phyloP scores from a whole-genome alignment of 305 asterid species.

The Ruellia speciosa region DNA sequence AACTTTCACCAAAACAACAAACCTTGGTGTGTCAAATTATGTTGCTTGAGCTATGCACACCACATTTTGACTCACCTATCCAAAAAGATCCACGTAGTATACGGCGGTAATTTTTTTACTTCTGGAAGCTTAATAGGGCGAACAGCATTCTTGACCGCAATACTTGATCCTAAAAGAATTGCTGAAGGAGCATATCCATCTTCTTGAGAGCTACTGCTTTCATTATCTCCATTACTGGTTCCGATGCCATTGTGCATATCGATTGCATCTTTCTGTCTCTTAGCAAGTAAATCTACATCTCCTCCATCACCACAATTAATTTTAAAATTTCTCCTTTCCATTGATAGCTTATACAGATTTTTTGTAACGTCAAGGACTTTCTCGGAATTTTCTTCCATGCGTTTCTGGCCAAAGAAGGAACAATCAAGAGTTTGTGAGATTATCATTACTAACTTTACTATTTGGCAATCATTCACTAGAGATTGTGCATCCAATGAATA shows the following conservation, averaged over 20 bases:
- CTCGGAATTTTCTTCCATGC: slow-evolving; percentile 55
- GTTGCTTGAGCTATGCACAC: slow-evolving; percentile 19
- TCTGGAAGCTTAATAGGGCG: slow-evolving; percentile 79
- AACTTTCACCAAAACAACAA: slow-evolving; percentile 8
- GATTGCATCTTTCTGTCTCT: slow-evolving; percentile 80
- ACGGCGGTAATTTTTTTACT: slow-evolving; percentile 63
- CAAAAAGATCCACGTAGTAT: slow-evolving; percentile 80
- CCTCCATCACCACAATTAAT: slow-evolving; percentile 35
- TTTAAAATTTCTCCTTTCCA: slow-evolving; percentile 50
- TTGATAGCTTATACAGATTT: slow-evolving; percentile 42
- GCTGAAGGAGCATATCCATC: slow-evolving; percentile 86
- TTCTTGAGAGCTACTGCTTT: slow-evolving; percentile 58
- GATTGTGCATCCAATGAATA: slow-evolving; percentile 19
- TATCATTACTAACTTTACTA: slow-evolving; percentile 18
- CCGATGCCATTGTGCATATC: slow-evolving; percentile 74
- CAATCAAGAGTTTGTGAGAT: slow-evolving; percentile 15
- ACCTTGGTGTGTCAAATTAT: slow-evolving; percentile 8
- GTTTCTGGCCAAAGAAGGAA: slow-evolving; percentile 47
- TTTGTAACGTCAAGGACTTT: slow-evolving; percentile 49
- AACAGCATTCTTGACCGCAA: slow-evolving; percentile 82
- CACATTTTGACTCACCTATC: slow-evolving; percentile 54
- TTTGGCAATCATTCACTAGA: slow-evolving; percentile 16
- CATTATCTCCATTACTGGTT: slow-evolving; percentile 55
- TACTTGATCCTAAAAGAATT: slow-evolving; percentile 79
- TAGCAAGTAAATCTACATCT: slow-evolving; percentile 61